Percentiles rank a stretch among this genome's conserved stretches.
Conservation (phyloP, 1,284 basidiomycete genomes). For the Trichosporon sp. region DNA sequence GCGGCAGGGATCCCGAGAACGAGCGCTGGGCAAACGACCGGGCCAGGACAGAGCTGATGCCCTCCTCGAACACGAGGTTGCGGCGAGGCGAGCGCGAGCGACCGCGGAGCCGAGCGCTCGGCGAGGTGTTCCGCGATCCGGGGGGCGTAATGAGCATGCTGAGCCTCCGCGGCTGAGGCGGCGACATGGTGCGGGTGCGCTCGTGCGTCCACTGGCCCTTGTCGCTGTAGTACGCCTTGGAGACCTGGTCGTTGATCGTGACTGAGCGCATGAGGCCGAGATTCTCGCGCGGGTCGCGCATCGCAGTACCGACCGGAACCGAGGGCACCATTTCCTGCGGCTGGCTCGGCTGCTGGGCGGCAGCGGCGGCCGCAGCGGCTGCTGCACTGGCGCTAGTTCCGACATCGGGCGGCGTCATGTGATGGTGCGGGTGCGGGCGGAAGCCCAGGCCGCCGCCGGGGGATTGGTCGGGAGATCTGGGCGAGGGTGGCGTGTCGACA, state of each 20-base stretch:
- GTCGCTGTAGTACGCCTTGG: conserved; percentile 6
- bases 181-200: background rate
- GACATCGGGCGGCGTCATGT: background rate
- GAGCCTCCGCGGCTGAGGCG: conserved; percentile 32
- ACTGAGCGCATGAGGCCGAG: conserved; percentile 4
- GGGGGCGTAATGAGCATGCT: conserved; percentile 38
- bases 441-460: background rate
- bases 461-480: background rate
- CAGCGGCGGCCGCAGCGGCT: background rate
- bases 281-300: background rate
- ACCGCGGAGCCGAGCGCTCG: conserved; percentile 20
- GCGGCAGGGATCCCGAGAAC: conserved; percentile 13
- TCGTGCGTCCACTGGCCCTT: conserved; percentile 2
- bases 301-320: background rate
- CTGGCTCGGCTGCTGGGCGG: background rate
- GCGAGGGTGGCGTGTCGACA: background rate
- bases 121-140: conserved; percentile 30
- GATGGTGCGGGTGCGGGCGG: background rate
- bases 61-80: conserved; percentile 30
- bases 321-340: background rate
- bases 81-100: conserved; percentile 21
- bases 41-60: conserved; percentile 33
- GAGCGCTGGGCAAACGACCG: conserved; percentile 19
- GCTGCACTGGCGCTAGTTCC: background rate
- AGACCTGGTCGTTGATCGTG: conserved; percentile 12